Base-by-base conservation (phyloP, 2,329 filamentous ascomycete species). In the Diaporthe sp. region DNA sequence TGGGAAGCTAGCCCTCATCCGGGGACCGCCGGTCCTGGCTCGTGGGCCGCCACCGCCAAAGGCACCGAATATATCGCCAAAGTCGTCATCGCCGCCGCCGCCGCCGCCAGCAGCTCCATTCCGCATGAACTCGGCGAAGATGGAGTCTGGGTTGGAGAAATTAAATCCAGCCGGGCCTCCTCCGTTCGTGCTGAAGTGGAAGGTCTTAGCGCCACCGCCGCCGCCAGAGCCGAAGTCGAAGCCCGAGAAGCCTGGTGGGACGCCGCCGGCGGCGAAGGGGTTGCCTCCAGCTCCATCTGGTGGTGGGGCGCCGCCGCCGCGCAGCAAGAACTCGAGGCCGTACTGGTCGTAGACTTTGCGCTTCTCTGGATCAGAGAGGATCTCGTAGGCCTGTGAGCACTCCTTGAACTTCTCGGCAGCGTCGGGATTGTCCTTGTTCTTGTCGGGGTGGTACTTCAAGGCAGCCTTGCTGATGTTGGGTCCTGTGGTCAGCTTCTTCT, bases 391-490 rank as follows among this genome's bases (percentile, higher is more conserved):
- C 86, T 98, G 96, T 1, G 95, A 98, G 77, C 95, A 94, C 83
- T 98, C 97, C 86, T 99, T 99, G 89, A 99, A 99, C 85, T 96
- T 98, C 83, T 98, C 97, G 75, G 91, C 88, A 12, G 96, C 94
- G 70, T 91, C 86, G 39, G 95, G 92, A 79, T 96, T 95, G 85
- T 97, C 93, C 84, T 96, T 96, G 89, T 98, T 99, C 89, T 98
- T 99, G 88, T 99, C 97, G 9, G 97, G 97, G 82, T 99, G 97
- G 85, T 92, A 96, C 86, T 96, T 97, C 82, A 98, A 85, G 71
- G 96, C 96, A 72, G 92, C 90, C 88, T 98, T 98, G 77, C 94
- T 95, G 82, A 76, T 47, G 10, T 61, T 42, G 8, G 37, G 63
- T 22, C 72, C 72, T 42, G 59, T 80, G 77, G 83, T 88, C 80